These are phyloP conservation scores for Hylodesmum podocarpum DNA, from an alignment of 306 rosid species.

Conservation along the genomic window DNA sequence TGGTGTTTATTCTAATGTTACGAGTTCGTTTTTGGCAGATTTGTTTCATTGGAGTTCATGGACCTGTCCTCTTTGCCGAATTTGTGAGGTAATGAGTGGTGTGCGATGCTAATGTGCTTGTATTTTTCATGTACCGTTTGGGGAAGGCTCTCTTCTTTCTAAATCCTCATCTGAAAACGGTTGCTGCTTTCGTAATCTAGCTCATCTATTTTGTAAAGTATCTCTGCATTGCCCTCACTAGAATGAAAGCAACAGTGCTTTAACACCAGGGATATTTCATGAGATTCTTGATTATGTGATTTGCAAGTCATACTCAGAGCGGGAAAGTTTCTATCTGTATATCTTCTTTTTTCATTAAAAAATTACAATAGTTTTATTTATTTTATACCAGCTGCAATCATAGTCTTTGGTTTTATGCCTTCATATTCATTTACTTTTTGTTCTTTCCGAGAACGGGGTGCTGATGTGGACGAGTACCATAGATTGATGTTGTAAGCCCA, in stretches of 20 bases:
- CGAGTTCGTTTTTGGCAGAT: constrained; percentile 27
- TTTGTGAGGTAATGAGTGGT: constrained; percentile 41
- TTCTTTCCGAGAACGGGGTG: no score
- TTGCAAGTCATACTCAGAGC: background rate
- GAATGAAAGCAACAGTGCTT: background rate
- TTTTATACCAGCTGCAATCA: background rate
- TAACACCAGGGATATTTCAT: background rate
- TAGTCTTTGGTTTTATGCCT: background rate
- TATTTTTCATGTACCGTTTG: background rate
- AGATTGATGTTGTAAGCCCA: no score
- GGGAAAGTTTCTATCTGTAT: background rate
- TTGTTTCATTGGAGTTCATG: constrained; percentile 54
- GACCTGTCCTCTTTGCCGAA: constrained; percentile 49
- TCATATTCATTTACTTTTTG: no score
- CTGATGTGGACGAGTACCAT: no score
- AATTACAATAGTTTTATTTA: background rate
- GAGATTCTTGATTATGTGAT: background rate
- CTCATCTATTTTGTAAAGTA: background rate
- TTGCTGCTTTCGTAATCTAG: background rate
- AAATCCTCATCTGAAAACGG: background rate
- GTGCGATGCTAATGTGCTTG: background rate
- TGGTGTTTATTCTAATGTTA: constrained; percentile 8
- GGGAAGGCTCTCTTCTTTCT: background rate
- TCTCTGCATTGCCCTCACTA: background rate
- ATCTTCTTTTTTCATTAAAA: background rate